Evolutionary conservation across 306 rosid genomes (phyloP), one percentile per base, ranked within the genome.

Genomic region (Albizia julibrissin): DNA sequence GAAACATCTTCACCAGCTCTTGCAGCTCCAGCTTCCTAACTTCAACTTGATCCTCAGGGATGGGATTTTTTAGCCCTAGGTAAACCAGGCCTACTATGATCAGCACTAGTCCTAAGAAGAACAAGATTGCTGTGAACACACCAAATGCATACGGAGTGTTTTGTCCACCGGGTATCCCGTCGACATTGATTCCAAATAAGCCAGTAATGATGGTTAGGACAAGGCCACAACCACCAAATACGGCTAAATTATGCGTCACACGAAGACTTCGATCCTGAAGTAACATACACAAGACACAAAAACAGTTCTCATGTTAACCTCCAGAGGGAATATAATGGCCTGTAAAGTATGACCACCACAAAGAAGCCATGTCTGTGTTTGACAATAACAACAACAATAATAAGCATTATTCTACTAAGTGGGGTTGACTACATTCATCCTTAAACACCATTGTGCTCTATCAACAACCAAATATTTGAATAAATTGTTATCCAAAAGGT

Each of bases 151-250:
- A 95, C 2, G 98, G 97, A 1, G 99, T 83, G 5, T 87, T 68
- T 22, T 39, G 27, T 66, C 90, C 84, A 11, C 98, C 97, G 0
- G 98, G 97, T 34, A 96, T 96, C 67, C 98, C 99, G 74, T 93
- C 97, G 9, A 93, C 99, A 5, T 96, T 96, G 91, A 96, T 93
- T 66, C 99, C 99, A 34, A 96, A 93, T 77, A 93, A 90, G 62
- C 99, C 99, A 0, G 97, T 92, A 71, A 96, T 78, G 75, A 96
- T 74, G 75, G 98, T 89, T 71, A 96, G 97, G 80, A 93, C 85
- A 16, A 96, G 81, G 11, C 98, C 99, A 33, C 92, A 89, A 10
- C 99, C 98, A 21, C 97, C 97, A 72, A 93, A 89, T 50, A 96
- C 93, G 2, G 94, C 87, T 68, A 96, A 86, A 76, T 96, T 92